Conservation (phyloP, 2,329 filamentous ascomycete species). For the Pseudogymnoascus sp. region DNA sequence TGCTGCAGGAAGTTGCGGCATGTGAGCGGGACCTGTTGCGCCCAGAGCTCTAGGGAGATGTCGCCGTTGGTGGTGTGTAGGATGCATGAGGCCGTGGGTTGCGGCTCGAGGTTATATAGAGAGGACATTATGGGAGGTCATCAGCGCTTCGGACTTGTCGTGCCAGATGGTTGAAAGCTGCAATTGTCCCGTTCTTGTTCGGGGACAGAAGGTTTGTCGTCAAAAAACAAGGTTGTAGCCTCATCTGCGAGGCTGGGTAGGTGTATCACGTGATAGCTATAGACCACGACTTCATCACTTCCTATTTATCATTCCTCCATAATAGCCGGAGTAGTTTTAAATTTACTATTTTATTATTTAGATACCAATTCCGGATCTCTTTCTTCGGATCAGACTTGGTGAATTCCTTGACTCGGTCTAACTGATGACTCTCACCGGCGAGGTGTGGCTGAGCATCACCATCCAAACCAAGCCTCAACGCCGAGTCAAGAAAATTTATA, state of each 20-base stretch:
- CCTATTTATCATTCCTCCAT: neutral
- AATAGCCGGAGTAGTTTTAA: neutral
- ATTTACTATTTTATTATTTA: neutral
- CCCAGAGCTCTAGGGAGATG: conserved; percentile 86
- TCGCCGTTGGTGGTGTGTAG: conserved; percentile 87
- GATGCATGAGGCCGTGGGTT: conserved; percentile 85
- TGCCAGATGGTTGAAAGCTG: neutral
- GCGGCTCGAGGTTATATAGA: conserved; percentile 90
- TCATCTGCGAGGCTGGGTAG: neutral
- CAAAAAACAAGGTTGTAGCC: conserved; percentile 4
- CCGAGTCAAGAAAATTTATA: neutral
- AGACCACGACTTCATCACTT: neutral
- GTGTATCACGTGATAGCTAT: neutral
- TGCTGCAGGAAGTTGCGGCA: conserved; percentile 94
- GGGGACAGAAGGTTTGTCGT: neutral
- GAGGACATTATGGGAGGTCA: conserved; percentile 59
- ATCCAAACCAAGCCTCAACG: neutral
- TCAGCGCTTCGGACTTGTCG: neutral
- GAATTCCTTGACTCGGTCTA: neutral
- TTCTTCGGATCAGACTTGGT: neutral
- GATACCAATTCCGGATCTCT: neutral
- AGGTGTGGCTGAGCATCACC: neutral
- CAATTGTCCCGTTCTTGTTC: neutral
- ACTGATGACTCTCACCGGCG: conserved; percentile 1
- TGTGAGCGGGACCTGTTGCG: conserved; percentile 84